Base-by-base conservation (phyloP, 768 basidiomycete species). In the Tricholoma flavovirens region DNA sequence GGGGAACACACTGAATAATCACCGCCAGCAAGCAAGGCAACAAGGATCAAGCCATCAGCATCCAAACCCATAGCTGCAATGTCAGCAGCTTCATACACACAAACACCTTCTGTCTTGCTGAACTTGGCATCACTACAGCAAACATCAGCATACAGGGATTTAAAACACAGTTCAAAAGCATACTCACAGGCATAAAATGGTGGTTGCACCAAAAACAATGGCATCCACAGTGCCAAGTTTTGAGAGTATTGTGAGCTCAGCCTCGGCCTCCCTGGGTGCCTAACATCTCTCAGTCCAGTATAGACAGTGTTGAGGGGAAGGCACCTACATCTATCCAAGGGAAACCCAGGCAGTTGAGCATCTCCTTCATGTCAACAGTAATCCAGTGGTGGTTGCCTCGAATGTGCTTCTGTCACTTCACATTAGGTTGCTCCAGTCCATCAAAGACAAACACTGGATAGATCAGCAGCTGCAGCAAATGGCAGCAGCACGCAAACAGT, bases 361-460 rank as follows among this genome's bases (percentile, higher is more conserved):
- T 32, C 11, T 55, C 43, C 48, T 57, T 46, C 50, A 60, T 51
- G 4, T 33, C 56, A 7, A 1, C 11, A n/a, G 36, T 55, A 10
- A 60, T 26, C 59, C 53, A 56, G n/a, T 57, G 51, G 14, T 8
- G 24, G 29, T 49, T 54, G 7, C 46, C 54, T 29, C 15, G 40
- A 29, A 45, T 29, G 6, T 5, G 7, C 24, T 33, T 35, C 42
- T 24, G 22, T 21, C 51, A 38, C 49, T 60, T 60, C 11, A 4
- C 14, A 5, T 32, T 49, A 0, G 56, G 56, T n/a, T 30, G 48
- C 33, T 17, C 33, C 15, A 17, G 55, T 49, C 59, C 59, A 51
- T 60, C 48, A 33, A 57, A 60, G 5, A 57, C 51, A 45, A 57
- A 60, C 2, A 60, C 43, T 5, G 54, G 59, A 14, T 55, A 22